Evolutionary conservation across 495 filamentous ascomycete genomes (phyloP).

Genomic region (Neurospora africana): DNA sequence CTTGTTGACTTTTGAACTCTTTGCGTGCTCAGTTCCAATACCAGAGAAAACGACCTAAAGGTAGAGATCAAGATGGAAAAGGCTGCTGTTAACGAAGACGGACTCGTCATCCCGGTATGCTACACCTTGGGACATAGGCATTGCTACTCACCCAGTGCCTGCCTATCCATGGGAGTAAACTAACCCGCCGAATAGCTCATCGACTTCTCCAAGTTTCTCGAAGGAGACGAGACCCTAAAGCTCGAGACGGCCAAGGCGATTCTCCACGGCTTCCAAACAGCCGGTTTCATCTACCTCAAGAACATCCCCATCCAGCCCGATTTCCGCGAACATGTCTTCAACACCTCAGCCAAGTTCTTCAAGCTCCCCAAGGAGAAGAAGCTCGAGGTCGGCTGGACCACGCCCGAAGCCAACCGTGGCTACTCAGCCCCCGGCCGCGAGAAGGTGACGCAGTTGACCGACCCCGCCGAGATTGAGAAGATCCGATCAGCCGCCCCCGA

Average conservation of each 20-base stretch:
- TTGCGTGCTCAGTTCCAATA: not conserved
- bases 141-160: not conserved
- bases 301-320: slow-evolving; percentile 59
- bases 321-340: slow-evolving; percentile 53
- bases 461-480: slow-evolving; percentile 46
- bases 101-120: slow-evolving; percentile 59
- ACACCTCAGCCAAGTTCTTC: slow-evolving; percentile 69
- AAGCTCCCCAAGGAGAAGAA: slow-evolving; percentile 58
- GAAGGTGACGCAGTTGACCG: slow-evolving; percentile 55
- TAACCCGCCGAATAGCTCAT: slow-evolving; percentile 51
- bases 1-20: not conserved
- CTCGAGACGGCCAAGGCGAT: slow-evolving; percentile 58
- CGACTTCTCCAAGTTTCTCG: slow-evolving; percentile 68
- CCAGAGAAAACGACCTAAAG: not conserved
- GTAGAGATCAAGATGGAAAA: slow-evolving; percentile 26
- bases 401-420: slow-evolving; percentile 65
- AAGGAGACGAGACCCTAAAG: slow-evolving; percentile 51
- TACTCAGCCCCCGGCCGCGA: slow-evolving; percentile 69
- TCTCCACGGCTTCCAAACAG: slow-evolving; percentile 68
- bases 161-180: not conserved
- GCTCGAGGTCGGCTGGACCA: slow-evolving; percentile 57
- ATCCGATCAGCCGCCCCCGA: slow-evolving; percentile 55
- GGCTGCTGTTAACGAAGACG: slow-evolving; percentile 54
- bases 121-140: not conserved
- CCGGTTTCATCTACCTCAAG: slow-evolving; percentile 86